Conservation (phyloP, 1,284 basidiomycete genomes). For the Erythrobasidium hasegawianum region DNA sequence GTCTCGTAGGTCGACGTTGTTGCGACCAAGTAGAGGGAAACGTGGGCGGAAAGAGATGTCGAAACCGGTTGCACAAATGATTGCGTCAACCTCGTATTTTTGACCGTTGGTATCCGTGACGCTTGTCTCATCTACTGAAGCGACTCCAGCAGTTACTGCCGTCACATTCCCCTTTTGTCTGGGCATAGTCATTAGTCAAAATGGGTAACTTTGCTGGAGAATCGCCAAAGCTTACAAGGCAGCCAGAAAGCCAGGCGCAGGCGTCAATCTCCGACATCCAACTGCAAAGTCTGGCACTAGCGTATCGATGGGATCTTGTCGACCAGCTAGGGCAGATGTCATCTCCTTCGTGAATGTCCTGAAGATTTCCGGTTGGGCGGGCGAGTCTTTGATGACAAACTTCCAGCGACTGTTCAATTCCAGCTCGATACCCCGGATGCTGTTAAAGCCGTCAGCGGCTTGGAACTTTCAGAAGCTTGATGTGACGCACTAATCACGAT, state of each 20-base stretch:
- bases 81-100: constrained; percentile 32
- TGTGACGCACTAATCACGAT: constrained; percentile 25
- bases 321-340: constrained; percentile 17
- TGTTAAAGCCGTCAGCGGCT: neutral
- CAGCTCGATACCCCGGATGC: constrained; percentile 20
- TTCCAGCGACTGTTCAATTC: constrained; percentile 34
- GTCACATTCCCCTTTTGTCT: constrained; percentile 20
- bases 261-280: constrained; percentile 20
- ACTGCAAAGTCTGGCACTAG: constrained; percentile 31
- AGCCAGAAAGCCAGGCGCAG: constrained; percentile 14
- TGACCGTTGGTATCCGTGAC: constrained; percentile 21
- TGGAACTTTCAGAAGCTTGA: neutral
- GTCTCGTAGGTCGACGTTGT: constrained; percentile 29
- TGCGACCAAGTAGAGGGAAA: constrained; percentile 25
- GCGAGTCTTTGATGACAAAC: constrained; percentile 28
- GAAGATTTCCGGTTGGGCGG: constrained; percentile 24
- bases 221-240: constrained; percentile 9
- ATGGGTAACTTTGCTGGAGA: no score
- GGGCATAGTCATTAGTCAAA: neutral
- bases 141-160: constrained; percentile 18
- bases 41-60: constrained; percentile 34
- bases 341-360: constrained; percentile 22
- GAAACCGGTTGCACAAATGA: constrained; percentile 35
- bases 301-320: constrained; percentile 17
- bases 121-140: constrained; percentile 26